Percentiles rank a stretch among this genome's conserved stretches.
phyloP scores from a whole-genome alignment of 345 rosid species.

The Eucalyptus camaldulensis region DNA sequence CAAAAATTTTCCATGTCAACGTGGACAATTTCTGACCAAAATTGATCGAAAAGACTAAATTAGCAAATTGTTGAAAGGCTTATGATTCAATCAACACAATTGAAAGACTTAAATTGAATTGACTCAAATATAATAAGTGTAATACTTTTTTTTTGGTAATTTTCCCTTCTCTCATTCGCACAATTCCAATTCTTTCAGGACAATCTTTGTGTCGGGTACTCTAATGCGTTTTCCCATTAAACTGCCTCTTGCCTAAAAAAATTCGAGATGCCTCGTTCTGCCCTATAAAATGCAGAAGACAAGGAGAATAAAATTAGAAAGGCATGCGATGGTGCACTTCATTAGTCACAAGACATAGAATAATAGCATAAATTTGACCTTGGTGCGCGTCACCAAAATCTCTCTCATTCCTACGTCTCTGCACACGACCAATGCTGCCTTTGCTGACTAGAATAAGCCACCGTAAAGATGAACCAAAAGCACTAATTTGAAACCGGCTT shows the following conservation, averaged over 20 bases:
- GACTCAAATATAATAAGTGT: neutral
- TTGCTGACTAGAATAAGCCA: neutral
- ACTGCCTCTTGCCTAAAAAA: neutral
- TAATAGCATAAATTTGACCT: neutral
- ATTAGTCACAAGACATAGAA: neutral
- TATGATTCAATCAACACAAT: too few species aligned
- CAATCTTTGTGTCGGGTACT: neutral
- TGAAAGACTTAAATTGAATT: too few species aligned
- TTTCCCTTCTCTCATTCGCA: neutral
- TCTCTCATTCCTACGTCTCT: neutral
- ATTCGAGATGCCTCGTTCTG: neutral
- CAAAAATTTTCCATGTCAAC: too few species aligned
- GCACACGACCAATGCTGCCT: neutral
- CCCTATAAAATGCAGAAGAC: neutral
- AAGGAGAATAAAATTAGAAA: neutral
- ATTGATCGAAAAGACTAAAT: neutral
- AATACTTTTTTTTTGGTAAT: neutral
- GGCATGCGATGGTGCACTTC: neutral
- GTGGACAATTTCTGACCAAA: neutral
- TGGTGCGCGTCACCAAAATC: neutral
- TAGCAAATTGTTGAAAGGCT: too few species aligned
- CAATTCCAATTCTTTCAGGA: neutral
- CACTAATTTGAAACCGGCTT: neutral
- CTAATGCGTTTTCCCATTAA: neutral
- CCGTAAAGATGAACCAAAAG: neutral